phyloP scores from a whole-genome alignment of 2,329 filamentous ascomycete genomes.

The Periconia digitata region DNA sequence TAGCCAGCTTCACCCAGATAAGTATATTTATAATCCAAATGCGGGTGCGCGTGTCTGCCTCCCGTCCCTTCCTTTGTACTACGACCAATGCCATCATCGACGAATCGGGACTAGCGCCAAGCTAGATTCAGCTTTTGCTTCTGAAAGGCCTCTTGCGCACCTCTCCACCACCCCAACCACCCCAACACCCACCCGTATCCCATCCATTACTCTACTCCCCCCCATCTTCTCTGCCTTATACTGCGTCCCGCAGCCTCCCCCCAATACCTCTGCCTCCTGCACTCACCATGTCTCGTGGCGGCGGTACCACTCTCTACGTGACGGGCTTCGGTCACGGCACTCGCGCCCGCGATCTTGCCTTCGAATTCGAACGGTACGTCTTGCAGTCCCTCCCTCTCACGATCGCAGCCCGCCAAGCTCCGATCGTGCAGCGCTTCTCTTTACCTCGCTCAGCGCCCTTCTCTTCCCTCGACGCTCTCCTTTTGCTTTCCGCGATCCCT shows the following conservation, averaged over 20 bases:
- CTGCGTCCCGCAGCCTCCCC: background rate
- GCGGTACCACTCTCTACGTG: slow-evolving; percentile 93
- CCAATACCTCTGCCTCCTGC: slow-evolving; percentile 2
- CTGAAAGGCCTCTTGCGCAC: background rate
- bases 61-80: too few species aligned
- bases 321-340: slow-evolving; percentile 99
- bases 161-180: background rate
- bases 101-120: background rate
- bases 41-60: too few species aligned
- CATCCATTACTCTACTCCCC: slow-evolving; percentile 2
- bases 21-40: too few species aligned
- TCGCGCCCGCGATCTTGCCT: slow-evolving; percentile 97
- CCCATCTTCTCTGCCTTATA: background rate
- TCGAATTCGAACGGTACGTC: slow-evolving; percentile 99
- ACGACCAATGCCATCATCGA: background rate
- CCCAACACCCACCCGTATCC: background rate
- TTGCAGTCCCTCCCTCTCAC: slow-evolving; percentile 49
- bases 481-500: slow-evolving; percentile 13
- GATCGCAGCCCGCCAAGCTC: slow-evolving; percentile 35
- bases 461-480: slow-evolving; percentile 22
- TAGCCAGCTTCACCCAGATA: too few species aligned
- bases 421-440: slow-evolving; percentile 24
- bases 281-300: slow-evolving; percentile 79
- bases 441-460: slow-evolving; percentile 13
- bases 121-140: background rate